phyloP scores from a whole-genome alignment of 768 basidiomycete genomes.

The Tulasnella sp. region DNA sequence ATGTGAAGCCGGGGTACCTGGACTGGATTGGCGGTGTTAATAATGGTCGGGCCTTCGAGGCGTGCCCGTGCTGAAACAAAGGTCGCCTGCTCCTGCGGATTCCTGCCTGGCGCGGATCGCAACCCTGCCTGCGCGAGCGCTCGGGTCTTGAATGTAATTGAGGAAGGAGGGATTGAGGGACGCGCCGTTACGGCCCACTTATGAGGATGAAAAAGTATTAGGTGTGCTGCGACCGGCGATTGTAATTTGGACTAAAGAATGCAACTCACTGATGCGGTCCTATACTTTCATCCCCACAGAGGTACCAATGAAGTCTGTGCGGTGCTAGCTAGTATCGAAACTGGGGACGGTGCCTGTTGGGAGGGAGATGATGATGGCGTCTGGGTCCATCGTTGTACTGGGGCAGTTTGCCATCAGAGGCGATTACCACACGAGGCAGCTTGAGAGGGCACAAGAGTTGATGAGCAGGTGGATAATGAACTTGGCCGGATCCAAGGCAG shows the following conservation, averaged over 20 bases:
- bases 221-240: slow-evolving; percentile 44
- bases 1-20: slow-evolving; percentile 47
- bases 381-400: not conserved
- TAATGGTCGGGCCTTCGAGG: slow-evolving; percentile 50
- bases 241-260: slow-evolving; percentile 8
- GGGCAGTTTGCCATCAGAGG: not conserved
- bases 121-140: slow-evolving; percentile 44
- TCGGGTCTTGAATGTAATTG: no score
- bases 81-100: slow-evolving; percentile 71
- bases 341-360: slow-evolving; percentile 22
- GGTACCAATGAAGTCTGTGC: slow-evolving; percentile 63
- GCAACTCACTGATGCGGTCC: slow-evolving; percentile 61
- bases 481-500: slow-evolving; percentile 33
- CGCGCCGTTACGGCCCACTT: no score
- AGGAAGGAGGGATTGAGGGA: no score
- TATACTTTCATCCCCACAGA: slow-evolving; percentile 76
- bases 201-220: not conserved
- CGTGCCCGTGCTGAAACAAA: slow-evolving; percentile 52
- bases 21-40: slow-evolving; percentile 48
- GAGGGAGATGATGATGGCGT: slow-evolving; percentile 8
- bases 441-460: not conserved
- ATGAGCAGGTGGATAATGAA: not conserved
- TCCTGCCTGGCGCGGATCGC: slow-evolving; percentile 76
- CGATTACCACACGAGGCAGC: not conserved
- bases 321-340: slow-evolving; percentile 41